These are phyloP conservation scores for Candida sp. DNA, from an alignment of 1,139 yeast species.

Conservation along the genomic window DNA sequence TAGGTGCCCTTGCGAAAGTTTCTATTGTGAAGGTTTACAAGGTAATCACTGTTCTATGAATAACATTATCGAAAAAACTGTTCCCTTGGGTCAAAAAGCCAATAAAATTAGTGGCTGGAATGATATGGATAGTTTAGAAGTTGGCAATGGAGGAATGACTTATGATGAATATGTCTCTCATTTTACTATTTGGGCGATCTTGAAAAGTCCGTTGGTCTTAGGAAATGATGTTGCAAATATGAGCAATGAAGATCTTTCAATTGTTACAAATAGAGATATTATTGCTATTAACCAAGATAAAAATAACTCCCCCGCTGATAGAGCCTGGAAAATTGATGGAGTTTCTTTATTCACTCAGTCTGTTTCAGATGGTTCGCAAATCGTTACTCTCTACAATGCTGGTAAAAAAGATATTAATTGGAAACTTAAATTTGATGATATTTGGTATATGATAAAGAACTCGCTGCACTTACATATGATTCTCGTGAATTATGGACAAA, in stretches of 20 bases:
- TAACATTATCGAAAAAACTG: conserved; percentile 18
- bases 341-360: conserved; percentile 15
- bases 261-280: conserved; percentile 15
- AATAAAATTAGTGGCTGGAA: conserved; percentile 18
- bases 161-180: conserved; percentile 20
- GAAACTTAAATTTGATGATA: conserved; percentile 12
- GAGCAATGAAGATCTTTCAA: conserved; percentile 12
- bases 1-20: conserved; percentile 20
- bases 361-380: conserved; percentile 13
- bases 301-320: conserved; percentile 11
- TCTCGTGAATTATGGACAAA: conserved; percentile 8
- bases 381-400: conserved; percentile 18
- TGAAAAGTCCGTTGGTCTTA: conserved; percentile 20
- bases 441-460: conserved; percentile 10
- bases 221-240: conserved; percentile 19
- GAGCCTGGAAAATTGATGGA: conserved; percentile 13
- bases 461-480: not conserved
- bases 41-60: conserved; percentile 20
- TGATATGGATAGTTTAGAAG: conserved; percentile 23
- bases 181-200: conserved; percentile 23
- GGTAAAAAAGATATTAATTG: conserved; percentile 9
- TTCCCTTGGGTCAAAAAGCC: conserved; percentile 16
- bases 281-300: conserved; percentile 20
- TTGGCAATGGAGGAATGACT: conserved; percentile 21
- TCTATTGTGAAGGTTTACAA: conserved; percentile 13